Evolutionary conservation across 2,329 filamentous ascomycete species (phyloP), one percentile per base, ranked within the genome.

Genomic region (Salinomyces thailandicus): DNA sequence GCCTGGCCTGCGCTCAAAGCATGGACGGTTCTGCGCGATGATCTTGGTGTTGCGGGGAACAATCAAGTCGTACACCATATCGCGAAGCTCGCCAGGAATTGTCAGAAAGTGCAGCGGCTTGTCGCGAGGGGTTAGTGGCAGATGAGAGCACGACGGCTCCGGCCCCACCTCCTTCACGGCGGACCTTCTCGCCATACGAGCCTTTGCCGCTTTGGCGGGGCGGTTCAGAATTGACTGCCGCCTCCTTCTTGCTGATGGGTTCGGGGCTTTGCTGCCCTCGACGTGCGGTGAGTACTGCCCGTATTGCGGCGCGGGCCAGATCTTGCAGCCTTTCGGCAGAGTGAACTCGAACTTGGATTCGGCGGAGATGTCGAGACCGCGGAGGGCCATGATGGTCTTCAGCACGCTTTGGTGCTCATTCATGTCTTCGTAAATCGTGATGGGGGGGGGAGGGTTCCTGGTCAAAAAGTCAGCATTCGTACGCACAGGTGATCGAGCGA

Each of bases 21-120:
- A 26, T 8, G 35, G 30, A 3, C 38, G 38, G 15, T 38, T 5
- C 18, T 37, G 35, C 8, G 38, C 18, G 20, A 22, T 33, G 7
- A 33, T 11, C 6, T 20, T 31, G 13, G 22, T 32, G 5, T 35
- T 16, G 15, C 17, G 39, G 6, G 35, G 17, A 17, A 30, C 31
- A 5, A 42, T 5, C 5, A 38, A 15, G 12, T 38, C 32, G 35
- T 44, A 45, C 13, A 45, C 42, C 5, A 31, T 31, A 31, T 45
- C 34, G 12, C 41, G 41, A 5, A 45, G 32, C 22, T 45, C 42
- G 31, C 34, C 26, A 17, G 43, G 42, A 3, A 44, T 31, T 12
- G 14, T 32, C 12, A 42, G 28, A 5, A 42, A 27, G 26, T 33
- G 20, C 5, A 37, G 17, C 12, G 38, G 31, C 17, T 18, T 12